phyloP scores from a whole-genome alignment of 163 green algal genomes.

The Trebouxia gelatinosa region DNA sequence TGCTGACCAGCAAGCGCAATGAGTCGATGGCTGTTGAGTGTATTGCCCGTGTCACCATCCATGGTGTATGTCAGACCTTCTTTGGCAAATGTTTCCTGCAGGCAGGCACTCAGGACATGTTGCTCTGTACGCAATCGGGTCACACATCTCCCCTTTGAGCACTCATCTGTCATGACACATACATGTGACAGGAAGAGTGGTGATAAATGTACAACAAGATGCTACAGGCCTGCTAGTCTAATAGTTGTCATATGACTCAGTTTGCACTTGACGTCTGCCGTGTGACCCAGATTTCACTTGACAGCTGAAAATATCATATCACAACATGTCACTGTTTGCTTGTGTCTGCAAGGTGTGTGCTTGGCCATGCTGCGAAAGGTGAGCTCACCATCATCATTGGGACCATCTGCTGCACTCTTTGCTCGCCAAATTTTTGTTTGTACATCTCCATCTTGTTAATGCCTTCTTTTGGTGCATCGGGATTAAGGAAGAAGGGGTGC shows the following conservation, averaged over 20 bases:
- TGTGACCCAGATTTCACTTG: too few relatives aligned
- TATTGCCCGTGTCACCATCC: conserved; percentile 59
- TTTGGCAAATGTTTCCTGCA: conserved; percentile 46
- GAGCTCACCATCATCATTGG: conserved; percentile 38
- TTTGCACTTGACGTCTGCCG: too few relatives aligned
- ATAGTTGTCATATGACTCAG: too few relatives aligned
- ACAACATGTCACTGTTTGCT: neutral
- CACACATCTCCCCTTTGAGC: neutral
- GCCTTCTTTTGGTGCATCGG: conserved; percentile 38
- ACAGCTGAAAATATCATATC: too few relatives aligned
- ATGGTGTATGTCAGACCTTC: conserved; percentile 53
- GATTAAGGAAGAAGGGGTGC: conserved; percentile 49
- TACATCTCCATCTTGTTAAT: conserved; percentile 54
- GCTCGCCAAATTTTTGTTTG: conserved; percentile 54
- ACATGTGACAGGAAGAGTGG: neutral
- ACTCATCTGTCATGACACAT: neutral
- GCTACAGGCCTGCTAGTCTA: too few relatives aligned
- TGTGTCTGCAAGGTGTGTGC: neutral
- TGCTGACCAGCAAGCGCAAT: conserved; percentile 45
- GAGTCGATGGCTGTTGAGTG: conserved; percentile 52
- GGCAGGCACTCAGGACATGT: neutral
- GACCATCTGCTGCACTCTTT: conserved; percentile 39
- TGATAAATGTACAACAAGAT: too few relatives aligned
- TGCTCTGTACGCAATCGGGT: neutral
- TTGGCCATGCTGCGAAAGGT: neutral